These are phyloP conservation scores for Colletotrichum lupini DNA, from an alignment of 2,329 filamentous ascomycete species.

Conservation along the genomic window DNA sequence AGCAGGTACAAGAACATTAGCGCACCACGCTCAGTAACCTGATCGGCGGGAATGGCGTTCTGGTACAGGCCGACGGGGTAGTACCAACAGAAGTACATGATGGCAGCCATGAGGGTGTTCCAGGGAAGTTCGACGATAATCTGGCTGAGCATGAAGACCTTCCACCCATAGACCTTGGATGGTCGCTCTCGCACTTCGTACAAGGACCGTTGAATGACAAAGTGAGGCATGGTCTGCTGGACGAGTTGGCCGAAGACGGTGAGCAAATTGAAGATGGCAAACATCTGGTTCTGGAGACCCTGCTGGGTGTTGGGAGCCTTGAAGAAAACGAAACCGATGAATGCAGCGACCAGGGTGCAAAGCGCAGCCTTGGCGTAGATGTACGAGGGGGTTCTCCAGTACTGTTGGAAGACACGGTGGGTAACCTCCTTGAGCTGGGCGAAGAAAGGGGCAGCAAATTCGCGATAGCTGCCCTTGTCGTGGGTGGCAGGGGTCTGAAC, in stretches of 20 bases:
- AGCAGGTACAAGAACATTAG: conserved; percentile 84
- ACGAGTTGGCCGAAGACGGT: conserved; percentile 85
- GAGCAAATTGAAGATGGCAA: conserved; percentile 84
- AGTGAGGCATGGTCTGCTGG: conserved; percentile 87
- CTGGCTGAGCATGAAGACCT: conserved; percentile 85
- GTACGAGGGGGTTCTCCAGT: conserved; percentile 90
- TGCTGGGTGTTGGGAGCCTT: conserved; percentile 77
- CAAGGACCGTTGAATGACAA: conserved; percentile 82
- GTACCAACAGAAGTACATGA: conserved; percentile 87
- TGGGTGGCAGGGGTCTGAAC: conserved; percentile 43
- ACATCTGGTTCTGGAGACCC: conserved; percentile 88
- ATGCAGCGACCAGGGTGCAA: conserved; percentile 73
- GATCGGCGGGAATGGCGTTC: conserved; percentile 72
- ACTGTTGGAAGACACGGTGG: conserved; percentile 85
- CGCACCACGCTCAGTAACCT: conserved; percentile 75
- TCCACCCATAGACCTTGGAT: conserved; percentile 87
- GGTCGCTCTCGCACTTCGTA: conserved; percentile 89
- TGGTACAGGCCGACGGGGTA: conserved; percentile 83
- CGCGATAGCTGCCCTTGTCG: conserved; percentile 66
- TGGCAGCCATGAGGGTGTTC: conserved; percentile 79
- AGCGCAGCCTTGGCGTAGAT: conserved; percentile 85
- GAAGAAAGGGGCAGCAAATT: conserved; percentile 83
- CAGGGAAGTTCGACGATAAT: conserved; percentile 88
- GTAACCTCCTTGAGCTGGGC: conserved; percentile 76
- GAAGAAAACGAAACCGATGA: conserved; percentile 87